Evolutionary conservation across 2,329 filamentous ascomycete species (phyloP), one percentile per base, ranked within the genome.

Genomic region (Sporothrix protearum): DNA sequence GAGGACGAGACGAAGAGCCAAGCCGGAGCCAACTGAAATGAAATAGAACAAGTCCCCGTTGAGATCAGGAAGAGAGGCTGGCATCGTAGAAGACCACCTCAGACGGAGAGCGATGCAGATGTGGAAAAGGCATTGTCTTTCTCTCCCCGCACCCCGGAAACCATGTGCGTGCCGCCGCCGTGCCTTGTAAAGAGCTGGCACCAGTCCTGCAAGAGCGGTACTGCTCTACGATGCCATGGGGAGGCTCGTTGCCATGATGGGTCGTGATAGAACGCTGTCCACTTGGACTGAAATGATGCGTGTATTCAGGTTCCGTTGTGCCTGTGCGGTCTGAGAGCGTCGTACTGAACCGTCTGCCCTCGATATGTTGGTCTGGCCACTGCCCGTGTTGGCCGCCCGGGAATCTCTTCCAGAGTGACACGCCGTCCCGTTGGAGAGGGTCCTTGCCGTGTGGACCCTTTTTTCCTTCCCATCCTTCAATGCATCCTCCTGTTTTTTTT

Each of bases 361-460:
- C 9, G n/a, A 47, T 36, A 14, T n/a, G 64, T 53, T 53, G 64
- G 45, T 68, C 45, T 39, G 16, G 64, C 42, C 47, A 16, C 28
- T n/a, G 66, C 3, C 47, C n/a, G 10, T 36, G 10, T 22, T 64
- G n/a, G 36, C 36, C 16, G 4, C 1, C 36, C 10, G 36, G 59
- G n/a, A 12, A 64, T 28, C 36, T 12, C n/a, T 28, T 64, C 59
- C 59, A 64, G 36, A 64, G 36, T 10, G 12, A 10, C 19, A 33
- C 36, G 33, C 42, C 28, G 59, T n/a, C n/a, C n/a, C n/a, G n/a
- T n/a, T n/a, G 59, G 45, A n/a, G 5, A 59, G 33, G 22, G 22
- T 64, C 47, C 47, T 53, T 68, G 66, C 12, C 33, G 49, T 42
- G 64, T 39, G 22, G 12, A 64, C 59, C 59, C 63, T 51, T 68